Evolutionary conservation across 1,284 basidiomycete species (phyloP), one percentile per base, ranked within the genome.

Genomic region (Vanrija sp.): DNA sequence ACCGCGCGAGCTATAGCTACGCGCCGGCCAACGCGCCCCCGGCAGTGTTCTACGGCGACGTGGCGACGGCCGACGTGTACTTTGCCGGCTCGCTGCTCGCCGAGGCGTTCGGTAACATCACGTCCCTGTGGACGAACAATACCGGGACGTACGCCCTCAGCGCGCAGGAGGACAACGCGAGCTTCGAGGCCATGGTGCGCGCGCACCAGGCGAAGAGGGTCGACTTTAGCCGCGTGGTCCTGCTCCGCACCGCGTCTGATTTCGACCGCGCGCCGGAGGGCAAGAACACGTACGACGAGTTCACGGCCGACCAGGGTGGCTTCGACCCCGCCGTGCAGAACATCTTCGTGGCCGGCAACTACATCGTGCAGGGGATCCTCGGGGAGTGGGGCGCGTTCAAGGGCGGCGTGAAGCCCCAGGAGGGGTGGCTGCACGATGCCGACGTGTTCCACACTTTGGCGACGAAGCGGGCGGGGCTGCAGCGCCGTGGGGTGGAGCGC

Each of bases 81-180:
- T 82, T 68, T 56, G 69, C 75, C 25, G 81, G 80, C 37, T 60
- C 57, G 2, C 62, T 78, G 36, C 75, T 80, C 38, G 53, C 45
- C 45, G 72, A 75, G 48, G 70, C 72, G 6, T 78, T 79, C 60
- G 76, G 75, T 49, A 78, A 80, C 68, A 74, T 76, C 43, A 80
- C 78, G 12, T 41, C 49, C 31, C 56, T 78, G 24, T 75, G 77
- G 61, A 79, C 78, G 16, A 64, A 64, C 55, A 53, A 56, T 3
- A 64, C 57, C 3, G 64, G 65, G 24, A 35, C 61, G 36, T 81
- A 80, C 65, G 77, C 76, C 52, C 71, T 77, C 18, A 78, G 79
- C 6, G 78, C 78, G 10, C 78, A 82, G 60, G 81, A 82, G 63
- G 81, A 81, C 67, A 81, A 80, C 58, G 79, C 77, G 16, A 75